Percentiles rank a stretch among this genome's conserved stretches.
These are phyloP conservation scores for Beauveria brongniartii DNA, from an alignment of 2,329 filamentous ascomycete species.

Conservation along the genomic window DNA sequence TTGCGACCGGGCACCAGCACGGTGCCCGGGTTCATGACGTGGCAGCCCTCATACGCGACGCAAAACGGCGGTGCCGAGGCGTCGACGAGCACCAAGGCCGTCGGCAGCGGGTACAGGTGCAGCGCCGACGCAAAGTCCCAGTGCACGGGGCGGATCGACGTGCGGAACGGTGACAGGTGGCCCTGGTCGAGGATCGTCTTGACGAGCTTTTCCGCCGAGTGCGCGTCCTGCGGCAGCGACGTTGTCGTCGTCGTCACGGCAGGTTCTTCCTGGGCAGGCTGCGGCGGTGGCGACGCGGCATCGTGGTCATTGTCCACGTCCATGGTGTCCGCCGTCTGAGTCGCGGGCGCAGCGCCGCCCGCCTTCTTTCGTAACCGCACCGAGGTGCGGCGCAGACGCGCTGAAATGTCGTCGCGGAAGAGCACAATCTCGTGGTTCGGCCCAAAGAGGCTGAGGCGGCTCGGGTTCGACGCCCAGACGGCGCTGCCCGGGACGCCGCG, in stretches of 20 bases:
- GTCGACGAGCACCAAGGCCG: constrained; percentile 75
- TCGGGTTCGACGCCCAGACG: constrained; percentile 84
- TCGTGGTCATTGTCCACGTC: constrained; percentile 27
- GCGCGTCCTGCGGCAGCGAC: constrained; percentile 39
- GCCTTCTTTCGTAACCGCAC: constrained; percentile 54
- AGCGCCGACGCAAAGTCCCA: constrained; percentile 79
- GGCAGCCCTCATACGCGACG: constrained; percentile 88
- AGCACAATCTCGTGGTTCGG: constrained; percentile 80
- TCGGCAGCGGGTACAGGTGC: constrained; percentile 82
- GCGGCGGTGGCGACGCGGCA: background rate
- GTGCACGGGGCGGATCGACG: constrained; percentile 70
- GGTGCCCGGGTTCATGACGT: constrained; percentile 86
- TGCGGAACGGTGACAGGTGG: constrained; percentile 77
- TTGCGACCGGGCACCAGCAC: constrained; percentile 62
- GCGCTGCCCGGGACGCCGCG: constrained; percentile 44
- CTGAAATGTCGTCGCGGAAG: constrained; percentile 78
- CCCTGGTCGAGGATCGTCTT: constrained; percentile 90
- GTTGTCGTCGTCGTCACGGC: constrained; percentile 13
- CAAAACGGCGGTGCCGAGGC: constrained; percentile 74
- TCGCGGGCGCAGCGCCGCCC: background rate
- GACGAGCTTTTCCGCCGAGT: constrained; percentile 66
- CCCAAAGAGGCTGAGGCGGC: constrained; percentile 75
- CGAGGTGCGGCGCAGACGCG: constrained; percentile 67
- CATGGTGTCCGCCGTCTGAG: constrained; percentile 29
- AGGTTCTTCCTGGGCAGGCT: constrained; percentile 10